Percentiles rank a stretch among this genome's conserved stretches.
Evolutionary conservation across 257 asterid genomes (phyloP).

Genomic region (Scutellaria minor): DNA sequence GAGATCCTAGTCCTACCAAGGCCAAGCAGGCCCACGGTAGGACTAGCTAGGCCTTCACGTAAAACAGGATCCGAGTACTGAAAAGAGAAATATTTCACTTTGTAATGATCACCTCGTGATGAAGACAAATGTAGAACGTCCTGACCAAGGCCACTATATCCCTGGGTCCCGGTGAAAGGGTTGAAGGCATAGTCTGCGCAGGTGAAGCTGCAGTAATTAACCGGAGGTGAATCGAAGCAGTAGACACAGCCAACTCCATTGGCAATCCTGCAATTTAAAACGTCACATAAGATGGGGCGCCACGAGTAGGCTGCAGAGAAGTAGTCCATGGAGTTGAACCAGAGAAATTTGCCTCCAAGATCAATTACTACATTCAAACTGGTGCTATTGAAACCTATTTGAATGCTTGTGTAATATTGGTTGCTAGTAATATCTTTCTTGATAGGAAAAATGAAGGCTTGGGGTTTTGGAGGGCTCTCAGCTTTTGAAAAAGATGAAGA

Average conservation of each 20-base stretch:
- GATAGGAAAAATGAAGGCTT: conserved; percentile 50
- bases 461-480: conserved; percentile 44
- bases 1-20: conserved; percentile 53
- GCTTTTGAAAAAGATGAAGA: conserved; percentile 33
- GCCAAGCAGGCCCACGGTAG: conserved; percentile 44
- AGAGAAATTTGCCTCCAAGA: conserved; percentile 53
- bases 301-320: conserved; percentile 46
- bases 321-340: conserved; percentile 52
- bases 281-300: conserved; percentile 51
- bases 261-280: conserved; percentile 38
- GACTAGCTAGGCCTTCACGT: conserved; percentile 38
- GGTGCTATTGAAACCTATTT: conserved; percentile 50
- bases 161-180: conserved; percentile 58
- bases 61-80: conserved; percentile 48
- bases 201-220: conserved; percentile 60
- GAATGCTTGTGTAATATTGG: conserved; percentile 51
- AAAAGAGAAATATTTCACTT: conserved; percentile 40
- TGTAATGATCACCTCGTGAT: conserved; percentile 33
- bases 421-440: conserved; percentile 44
- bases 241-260: conserved; percentile 51
- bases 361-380: conserved; percentile 45
- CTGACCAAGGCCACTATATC: conserved; percentile 48
- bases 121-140: conserved; percentile 42
- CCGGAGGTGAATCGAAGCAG: conserved; percentile 54
- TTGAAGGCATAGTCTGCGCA: conserved; percentile 56